Evolutionary conservation across 805 yeast species (phyloP), one percentile per base, ranked within the genome.

Genomic region (Kuraishia floccosa): DNA sequence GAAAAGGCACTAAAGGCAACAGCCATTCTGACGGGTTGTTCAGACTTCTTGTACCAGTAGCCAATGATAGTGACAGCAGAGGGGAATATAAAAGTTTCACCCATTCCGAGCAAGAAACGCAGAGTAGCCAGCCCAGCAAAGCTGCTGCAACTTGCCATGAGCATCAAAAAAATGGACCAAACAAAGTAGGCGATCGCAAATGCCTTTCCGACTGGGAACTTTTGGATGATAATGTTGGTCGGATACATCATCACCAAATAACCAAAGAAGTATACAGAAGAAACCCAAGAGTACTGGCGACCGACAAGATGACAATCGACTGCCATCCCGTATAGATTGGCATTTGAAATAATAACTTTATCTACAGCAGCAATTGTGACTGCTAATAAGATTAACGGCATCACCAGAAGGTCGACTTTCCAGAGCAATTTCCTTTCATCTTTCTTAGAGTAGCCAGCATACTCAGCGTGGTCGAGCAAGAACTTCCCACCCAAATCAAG

Each of bases 261-360:
- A 2, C 84, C 87, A 25, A 78, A 48, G 43, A 74, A 75, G 39
- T 74, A 75, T 6, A 72, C 63, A 1, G 77, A 60, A n/a, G 77
- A 71, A n/a, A 65, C 50, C 76, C 80, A 69, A 30, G 70, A 49
- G 42, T 69, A 64, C 44, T 60, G 52, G 34, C 54, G 53, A 5
- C 72, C 68, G n/a, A 37, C 37, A 12, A 68, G 50, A 17, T 56
- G 34, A 16, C 49, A 50, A 41, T 63, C 70, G 9, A 39, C 39
- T 30, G 52, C 50, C 27, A 68, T 38, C 8, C 70, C 72, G 39
- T 63, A 54, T 27, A 68, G 51, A 4, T 70, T 60, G 5, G 71
- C 71, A 39, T 58, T 61, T 10, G 62, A 47, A 12, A 56, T 49
- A 8, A 65, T 50, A 13, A 52, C 47, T 37, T 66, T 66, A 40